phyloP scores from a whole-genome alignment of 2,329 filamentous ascomycete genomes.

The Orbilia ellipsospora region DNA sequence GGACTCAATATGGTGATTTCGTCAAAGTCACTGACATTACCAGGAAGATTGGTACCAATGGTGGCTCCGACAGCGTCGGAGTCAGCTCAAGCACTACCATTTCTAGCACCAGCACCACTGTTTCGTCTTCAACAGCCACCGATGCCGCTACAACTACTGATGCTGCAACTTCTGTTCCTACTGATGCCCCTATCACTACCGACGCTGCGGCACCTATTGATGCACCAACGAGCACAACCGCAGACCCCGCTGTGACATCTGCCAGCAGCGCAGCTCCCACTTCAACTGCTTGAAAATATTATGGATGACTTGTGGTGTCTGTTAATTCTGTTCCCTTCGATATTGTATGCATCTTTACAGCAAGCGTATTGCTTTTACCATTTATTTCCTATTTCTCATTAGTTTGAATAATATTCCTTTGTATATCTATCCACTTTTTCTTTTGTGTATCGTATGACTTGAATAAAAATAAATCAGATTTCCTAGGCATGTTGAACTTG shows the following conservation, averaged over 20 bases:
- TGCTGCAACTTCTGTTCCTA: constrained; percentile 14
- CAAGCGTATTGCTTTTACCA: not conserved
- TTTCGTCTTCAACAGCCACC: not conserved
- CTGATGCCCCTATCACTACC: not conserved
- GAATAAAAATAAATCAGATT: not conserved
- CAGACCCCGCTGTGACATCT: not conserved
- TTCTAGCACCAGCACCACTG: not conserved
- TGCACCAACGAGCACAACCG: not conserved
- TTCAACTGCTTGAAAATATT: too few relatives aligned
- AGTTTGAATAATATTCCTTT: constrained; percentile 2
- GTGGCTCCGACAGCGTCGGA: constrained; percentile 43
- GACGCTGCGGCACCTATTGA: constrained; percentile 8
- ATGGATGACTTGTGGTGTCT: too few relatives aligned
- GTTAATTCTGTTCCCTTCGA: not conserved
- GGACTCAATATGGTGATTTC: constrained; percentile 33
- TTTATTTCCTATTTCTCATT: not conserved
- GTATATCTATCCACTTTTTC: constrained; percentile 4
- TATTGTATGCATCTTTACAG: not conserved
- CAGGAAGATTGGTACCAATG: constrained; percentile 40
- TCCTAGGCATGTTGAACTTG: too few relatives aligned
- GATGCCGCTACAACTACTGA: constrained; percentile 10
- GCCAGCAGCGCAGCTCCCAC: too few relatives aligned
- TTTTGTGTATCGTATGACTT: not conserved
- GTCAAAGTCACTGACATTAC: constrained; percentile 39
- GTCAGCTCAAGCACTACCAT: constrained; percentile 13